Percentiles rank a stretch among this genome's conserved stretches.
phyloP scores from a whole-genome alignment of 805 yeast genomes.

The Candida krabiensis region DNA sequence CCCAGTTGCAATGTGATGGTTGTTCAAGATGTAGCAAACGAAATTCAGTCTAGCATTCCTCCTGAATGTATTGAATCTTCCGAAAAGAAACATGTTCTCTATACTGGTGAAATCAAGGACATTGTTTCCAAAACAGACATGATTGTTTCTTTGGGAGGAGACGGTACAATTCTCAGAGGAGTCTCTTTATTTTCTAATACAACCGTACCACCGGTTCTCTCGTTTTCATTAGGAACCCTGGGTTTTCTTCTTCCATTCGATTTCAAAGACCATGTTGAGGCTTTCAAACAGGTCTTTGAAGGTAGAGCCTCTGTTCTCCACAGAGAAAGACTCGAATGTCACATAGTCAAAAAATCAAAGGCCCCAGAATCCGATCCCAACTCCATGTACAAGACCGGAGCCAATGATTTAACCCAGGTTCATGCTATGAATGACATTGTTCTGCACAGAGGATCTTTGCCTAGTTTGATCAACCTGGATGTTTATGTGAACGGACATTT shows the following conservation, averaged over 20 bases:
- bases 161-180: slow-evolving; percentile 87
- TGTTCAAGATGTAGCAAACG: slow-evolving; percentile 71
- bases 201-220: slow-evolving; percentile 82
- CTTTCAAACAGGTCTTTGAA: slow-evolving; percentile 65
- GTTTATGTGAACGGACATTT: slow-evolving; percentile 83
- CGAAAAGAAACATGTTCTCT: slow-evolving; percentile 37
- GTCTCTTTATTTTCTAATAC: slow-evolving; percentile 72
- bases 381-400: slow-evolving; percentile 16
- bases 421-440: slow-evolving; percentile 94
- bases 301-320: slow-evolving; percentile 72
- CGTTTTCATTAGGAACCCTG: slow-evolving; percentile 86
- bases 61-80: background rate
- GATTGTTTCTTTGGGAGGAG: slow-evolving; percentile 91
- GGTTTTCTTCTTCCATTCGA: slow-evolving; percentile 91
- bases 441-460: slow-evolving; percentile 84
- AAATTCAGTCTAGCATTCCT: slow-evolving; percentile 29
- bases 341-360: slow-evolving; percentile 43
- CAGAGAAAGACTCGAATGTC: slow-evolving; percentile 78
- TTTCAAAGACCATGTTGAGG: slow-evolving; percentile 55
- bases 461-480: slow-evolving; percentile 81
- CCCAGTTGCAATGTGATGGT: slow-evolving; percentile 79
- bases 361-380: slow-evolving; percentile 10
- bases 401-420: slow-evolving; percentile 34
- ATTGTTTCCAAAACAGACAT: slow-evolving; percentile 71
- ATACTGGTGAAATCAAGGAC: slow-evolving; percentile 58